phyloP scores from a whole-genome alignment of 2,329 filamentous ascomycete genomes.

The Botrytis squamosa region DNA sequence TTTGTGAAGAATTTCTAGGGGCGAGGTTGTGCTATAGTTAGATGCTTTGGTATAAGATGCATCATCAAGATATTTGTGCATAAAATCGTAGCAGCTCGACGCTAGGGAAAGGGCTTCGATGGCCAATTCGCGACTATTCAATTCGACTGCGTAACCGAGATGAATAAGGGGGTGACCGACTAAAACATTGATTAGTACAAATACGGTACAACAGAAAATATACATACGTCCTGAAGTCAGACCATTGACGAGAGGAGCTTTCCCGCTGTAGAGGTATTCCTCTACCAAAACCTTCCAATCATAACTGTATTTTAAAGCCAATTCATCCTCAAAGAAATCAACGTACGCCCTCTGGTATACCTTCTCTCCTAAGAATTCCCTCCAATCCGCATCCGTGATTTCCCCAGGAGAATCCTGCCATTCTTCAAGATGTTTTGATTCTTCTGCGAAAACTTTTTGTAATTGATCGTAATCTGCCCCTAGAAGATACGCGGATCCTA shows the following conservation, averaged over 20 bases:
- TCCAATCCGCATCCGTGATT: slow-evolving; percentile 81
- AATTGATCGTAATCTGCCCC: slow-evolving; percentile 73
- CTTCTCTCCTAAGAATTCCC: slow-evolving; percentile 74
- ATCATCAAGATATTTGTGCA: slow-evolving; percentile 71
- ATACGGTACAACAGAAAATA: slow-evolving; percentile 34
- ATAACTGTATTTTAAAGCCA: slow-evolving; percentile 69
- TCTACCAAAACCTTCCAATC: slow-evolving; percentile 78
- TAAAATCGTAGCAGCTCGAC: slow-evolving; percentile 55
- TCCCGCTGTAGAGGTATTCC: slow-evolving; percentile 72
- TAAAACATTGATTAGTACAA: slow-evolving; percentile 39
- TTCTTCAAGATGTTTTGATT: slow-evolving; percentile 68
- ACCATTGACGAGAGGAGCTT: slow-evolving; percentile 77
- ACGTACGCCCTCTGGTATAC: slow-evolving; percentile 86
- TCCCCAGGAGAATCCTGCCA: slow-evolving; percentile 87
- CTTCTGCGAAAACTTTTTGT: slow-evolving; percentile 76
- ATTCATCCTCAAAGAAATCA: slow-evolving; percentile 92
- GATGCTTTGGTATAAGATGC: slow-evolving; percentile 66
- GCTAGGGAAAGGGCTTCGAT: slow-evolving; percentile 82
- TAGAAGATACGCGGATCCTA: slow-evolving; percentile 82
- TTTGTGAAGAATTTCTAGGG: slow-evolving; percentile 68
- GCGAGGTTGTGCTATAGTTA: slow-evolving; percentile 58
- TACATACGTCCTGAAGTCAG: slow-evolving; percentile 73
- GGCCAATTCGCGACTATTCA: slow-evolving; percentile 78
- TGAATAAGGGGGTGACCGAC: slow-evolving; percentile 93
- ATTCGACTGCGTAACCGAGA: slow-evolving; percentile 88